Conservation (phyloP, 345 rosid species). For the Trapa bicornis region DNA sequence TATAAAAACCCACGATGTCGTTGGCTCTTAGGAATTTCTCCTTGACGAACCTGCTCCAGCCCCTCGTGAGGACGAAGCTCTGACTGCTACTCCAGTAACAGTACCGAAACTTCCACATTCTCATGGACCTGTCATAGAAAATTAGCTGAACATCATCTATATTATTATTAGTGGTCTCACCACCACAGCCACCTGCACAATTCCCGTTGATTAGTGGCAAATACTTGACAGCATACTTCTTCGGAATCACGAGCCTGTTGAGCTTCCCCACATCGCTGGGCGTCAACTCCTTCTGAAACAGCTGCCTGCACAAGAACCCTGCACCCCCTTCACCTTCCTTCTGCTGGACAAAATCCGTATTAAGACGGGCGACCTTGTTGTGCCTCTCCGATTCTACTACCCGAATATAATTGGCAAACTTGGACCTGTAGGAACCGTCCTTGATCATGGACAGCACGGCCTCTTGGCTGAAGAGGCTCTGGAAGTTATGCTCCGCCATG, state of each 20-base stretch:
- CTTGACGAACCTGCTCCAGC: slow-evolving; percentile 70
- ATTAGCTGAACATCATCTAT: slow-evolving; percentile 28
- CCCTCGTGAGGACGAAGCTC: slow-evolving; percentile 77
- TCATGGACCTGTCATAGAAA: slow-evolving; percentile 58
- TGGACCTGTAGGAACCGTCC: slow-evolving; percentile 54
- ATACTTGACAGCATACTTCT: slow-evolving; percentile 48
- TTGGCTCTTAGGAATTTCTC: slow-evolving; percentile 38
- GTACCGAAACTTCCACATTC: slow-evolving; percentile 63
- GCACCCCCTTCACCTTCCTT: neutral
- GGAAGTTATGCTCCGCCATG: slow-evolving; percentile 32
- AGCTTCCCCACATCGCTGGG: slow-evolving; percentile 87
- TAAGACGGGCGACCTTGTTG: neutral
- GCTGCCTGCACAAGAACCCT: slow-evolving; percentile 21
- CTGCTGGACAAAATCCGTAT: no score
- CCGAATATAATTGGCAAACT: slow-evolving; percentile 29
- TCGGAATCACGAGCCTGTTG: slow-evolving; percentile 78
- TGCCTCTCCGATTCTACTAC: slow-evolving; percentile 5
- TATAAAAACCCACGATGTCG: no score
- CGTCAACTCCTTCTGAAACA: slow-evolving; percentile 65
- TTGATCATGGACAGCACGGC: slow-evolving; percentile 39
- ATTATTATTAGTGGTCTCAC: neutral
- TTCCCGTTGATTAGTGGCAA: slow-evolving; percentile 27
- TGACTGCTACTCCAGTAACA: slow-evolving; percentile 91
- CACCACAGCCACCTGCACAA: slow-evolving; percentile 4
- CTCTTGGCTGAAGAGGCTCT: slow-evolving; percentile 23